Conservation (phyloP, 495 filamentous ascomycete genomes). For the Penicillium robsamsonii region DNA sequence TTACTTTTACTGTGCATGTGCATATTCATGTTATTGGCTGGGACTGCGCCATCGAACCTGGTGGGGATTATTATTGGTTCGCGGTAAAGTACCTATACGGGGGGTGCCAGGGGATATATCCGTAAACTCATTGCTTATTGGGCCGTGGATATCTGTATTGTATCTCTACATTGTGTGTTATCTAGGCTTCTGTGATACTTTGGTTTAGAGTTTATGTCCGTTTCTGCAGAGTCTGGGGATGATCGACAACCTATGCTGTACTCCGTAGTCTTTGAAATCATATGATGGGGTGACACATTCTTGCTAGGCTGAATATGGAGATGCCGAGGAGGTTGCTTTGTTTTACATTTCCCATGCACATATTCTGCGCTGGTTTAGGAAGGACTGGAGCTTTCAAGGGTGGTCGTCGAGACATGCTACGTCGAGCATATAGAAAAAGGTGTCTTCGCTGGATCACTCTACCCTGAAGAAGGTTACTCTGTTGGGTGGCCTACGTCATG, state of each 20-base stretch:
- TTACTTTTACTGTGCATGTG: neutral
- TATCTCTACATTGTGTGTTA: too few species aligned
- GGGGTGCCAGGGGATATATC: too few species aligned
- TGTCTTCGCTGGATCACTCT: neutral
- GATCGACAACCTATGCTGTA: neutral
- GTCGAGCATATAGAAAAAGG: neutral
- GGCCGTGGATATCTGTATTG: too few species aligned
- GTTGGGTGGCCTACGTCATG: slow-evolving; percentile 4
- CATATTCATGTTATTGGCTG: neutral
- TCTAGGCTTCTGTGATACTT: neutral
- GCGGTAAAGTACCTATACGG: neutral
- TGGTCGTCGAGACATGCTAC: neutral
- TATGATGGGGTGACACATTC: neutral
- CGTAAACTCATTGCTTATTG: too few species aligned
- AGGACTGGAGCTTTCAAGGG: neutral
- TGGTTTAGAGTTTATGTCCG: neutral
- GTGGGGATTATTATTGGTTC: neutral
- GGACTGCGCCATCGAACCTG: neutral
- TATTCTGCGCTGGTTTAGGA: neutral
- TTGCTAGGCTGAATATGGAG: neutral
- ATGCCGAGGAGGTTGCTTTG: neutral
- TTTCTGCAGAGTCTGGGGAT: slow-evolving; percentile 5
- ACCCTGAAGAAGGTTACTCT: neutral
- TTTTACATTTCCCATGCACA: too few species aligned
- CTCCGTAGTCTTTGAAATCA: neutral